phyloP scores from a whole-genome alignment of 2,329 filamentous ascomycete genomes.

The Botryotinia narcissicola region DNA sequence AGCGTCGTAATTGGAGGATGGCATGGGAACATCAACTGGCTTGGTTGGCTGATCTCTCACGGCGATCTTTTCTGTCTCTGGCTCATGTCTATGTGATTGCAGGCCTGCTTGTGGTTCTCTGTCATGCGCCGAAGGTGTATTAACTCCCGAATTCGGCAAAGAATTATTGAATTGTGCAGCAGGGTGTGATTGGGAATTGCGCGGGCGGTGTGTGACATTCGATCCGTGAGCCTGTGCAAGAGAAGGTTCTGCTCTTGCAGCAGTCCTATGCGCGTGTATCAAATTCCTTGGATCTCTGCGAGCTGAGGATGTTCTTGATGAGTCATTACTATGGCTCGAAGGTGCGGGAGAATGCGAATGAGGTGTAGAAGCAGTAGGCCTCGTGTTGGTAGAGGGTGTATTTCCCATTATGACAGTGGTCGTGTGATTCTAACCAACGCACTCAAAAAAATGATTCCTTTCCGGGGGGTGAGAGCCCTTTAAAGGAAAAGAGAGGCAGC shows the following conservation, averaged over 20 bases:
- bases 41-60: constrained; percentile 48
- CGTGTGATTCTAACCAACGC: constrained; percentile 22
- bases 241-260: constrained; percentile 60
- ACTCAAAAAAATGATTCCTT: constrained; percentile 7
- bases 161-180: constrained; percentile 25
- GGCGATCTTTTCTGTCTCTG: constrained; percentile 39
- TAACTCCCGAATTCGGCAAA: constrained; percentile 28
- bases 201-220: constrained; percentile 34
- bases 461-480: not conserved
- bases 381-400: constrained; percentile 43
- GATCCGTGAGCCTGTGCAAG: constrained; percentile 52
- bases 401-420: constrained; percentile 45
- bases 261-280: constrained; percentile 54
- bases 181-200: constrained; percentile 32
- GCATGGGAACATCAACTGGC: constrained; percentile 53
- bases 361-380: constrained; percentile 40
- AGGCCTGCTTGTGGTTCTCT: constrained; percentile 30
- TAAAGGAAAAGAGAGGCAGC: not conserved
- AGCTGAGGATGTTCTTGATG: constrained; percentile 31
- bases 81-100: constrained; percentile 28
- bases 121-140: constrained; percentile 27
- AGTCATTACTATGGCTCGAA: constrained; percentile 35
- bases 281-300: constrained; percentile 49
- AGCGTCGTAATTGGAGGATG: constrained; percentile 32
- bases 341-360: constrained; percentile 34